Base-by-base conservation (phyloP, 2,329 filamentous ascomycete genomes). In the Cercospora canescens region DNA sequence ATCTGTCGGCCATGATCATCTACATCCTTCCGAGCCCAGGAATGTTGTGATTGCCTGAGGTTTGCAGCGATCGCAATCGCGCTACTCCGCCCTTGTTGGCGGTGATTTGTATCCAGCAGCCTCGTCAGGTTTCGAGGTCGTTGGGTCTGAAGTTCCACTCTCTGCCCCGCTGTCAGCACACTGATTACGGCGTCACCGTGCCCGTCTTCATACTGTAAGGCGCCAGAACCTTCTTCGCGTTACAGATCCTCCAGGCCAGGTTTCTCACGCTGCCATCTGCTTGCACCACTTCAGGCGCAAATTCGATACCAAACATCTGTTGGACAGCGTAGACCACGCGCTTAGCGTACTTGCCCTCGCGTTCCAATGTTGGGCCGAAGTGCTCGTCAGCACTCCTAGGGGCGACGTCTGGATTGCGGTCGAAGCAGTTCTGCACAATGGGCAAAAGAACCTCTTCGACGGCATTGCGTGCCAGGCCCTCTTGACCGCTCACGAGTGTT, bases 301-400 rank as follows among this genome's bases (percentile, higher is more conserved):
- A 94, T 78, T 99, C 95, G 67, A 99, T 91, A 60, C 94, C 95
- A 77, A 99, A 91, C 93, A 97, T 97, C 77, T 96, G 91, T 69
- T 92, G 91, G 30, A 99, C 92, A 4, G 94, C 95, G 78, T 96
- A 98, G 0, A 98, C 94, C 11, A 98, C 91, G 48, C 95, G 84
- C 79, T 89, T 92, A 0, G 94, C 91, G 73, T 93, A 98, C 79
- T 96, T 97, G 69, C 90, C 88, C 71, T 97, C 91, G 26, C 93
- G 84, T 75, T 97, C 93, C 1, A 97, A 91, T 45, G 94, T 84
- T 56, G 88, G 88, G 0, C 95, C 95, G 77, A 97, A 99, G 2
- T 87, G 83, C 76, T 98, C 94, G 9, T 94, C 90, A 0, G 88
- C 84, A 2, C 87, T 90, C 64, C 87, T 88, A 0, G 94, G 95